Conservation (phyloP, 768 basidiomycete species). For the Lentinula edodes region DNA sequence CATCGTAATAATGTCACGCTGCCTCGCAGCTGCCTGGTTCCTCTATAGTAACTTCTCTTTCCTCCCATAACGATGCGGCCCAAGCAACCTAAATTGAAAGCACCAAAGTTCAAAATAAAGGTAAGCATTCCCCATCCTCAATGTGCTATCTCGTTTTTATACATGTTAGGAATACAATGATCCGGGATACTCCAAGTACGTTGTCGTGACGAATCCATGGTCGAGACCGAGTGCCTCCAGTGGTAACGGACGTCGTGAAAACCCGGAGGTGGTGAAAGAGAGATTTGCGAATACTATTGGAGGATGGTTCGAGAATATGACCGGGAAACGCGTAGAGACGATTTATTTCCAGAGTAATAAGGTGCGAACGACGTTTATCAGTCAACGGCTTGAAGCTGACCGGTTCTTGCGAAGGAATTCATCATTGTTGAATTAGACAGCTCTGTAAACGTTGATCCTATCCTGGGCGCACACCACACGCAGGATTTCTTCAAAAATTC, state of each 20-base stretch:
- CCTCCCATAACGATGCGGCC: not conserved
- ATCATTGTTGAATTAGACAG: not conserved
- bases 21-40: too few relatives aligned
- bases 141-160: not conserved
- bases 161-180: not conserved
- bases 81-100: not conserved
- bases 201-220: not conserved
- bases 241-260: not conserved
- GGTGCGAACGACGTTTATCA: not conserved
- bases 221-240: not conserved
- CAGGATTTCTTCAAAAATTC: not conserved
- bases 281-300: not conserved
- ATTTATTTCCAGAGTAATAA: not conserved
- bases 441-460: not conserved
- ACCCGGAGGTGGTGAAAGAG: not conserved
- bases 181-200: not conserved
- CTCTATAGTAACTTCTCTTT: not conserved
- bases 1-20: too few relatives aligned
- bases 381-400: not conserved
- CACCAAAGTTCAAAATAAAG: not conserved
- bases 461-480: constrained; percentile 2
- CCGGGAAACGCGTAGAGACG: not conserved
- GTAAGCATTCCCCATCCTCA: not conserved
- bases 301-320: constrained; percentile 1
- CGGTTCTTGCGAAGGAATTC: not conserved